Conservation (phyloP, 345 rosid species). For the Stellera chamaejasme region DNA sequence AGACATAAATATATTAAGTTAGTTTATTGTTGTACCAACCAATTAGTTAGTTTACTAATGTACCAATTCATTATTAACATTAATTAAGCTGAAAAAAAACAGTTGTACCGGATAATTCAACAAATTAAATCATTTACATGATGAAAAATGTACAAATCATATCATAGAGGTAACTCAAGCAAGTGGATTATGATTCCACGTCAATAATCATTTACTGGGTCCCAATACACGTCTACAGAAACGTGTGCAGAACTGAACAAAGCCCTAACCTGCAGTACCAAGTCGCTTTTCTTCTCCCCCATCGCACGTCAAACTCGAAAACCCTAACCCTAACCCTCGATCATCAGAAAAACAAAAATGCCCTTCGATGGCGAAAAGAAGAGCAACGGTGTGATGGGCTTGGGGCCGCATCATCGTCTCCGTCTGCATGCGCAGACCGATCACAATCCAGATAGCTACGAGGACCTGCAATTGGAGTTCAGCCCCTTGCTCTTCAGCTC, state of each 20-base stretch:
- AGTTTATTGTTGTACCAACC: too few species aligned
- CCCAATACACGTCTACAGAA: too few species aligned
- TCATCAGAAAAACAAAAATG: conserved; percentile 14
- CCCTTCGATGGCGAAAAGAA: conserved; percentile 25
- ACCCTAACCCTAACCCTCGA: not conserved
- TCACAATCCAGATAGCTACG: conserved; percentile 73
- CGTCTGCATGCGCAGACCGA: conserved; percentile 48
- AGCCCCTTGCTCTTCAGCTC: conserved; percentile 71
- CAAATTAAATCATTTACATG: too few species aligned
- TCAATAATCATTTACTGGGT: too few species aligned
- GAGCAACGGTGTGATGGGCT: conserved; percentile 27
- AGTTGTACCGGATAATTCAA: too few species aligned
- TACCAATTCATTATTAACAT: too few species aligned
- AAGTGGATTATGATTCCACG: too few species aligned
- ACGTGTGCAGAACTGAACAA: not conserved
- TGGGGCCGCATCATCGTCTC: conserved; percentile 29
- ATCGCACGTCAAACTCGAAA: not conserved
- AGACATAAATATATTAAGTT: too few species aligned
- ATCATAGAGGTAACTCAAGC: too few species aligned
- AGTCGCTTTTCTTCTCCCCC: not conserved
- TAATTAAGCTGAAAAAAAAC: too few species aligned
- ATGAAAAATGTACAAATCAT: too few species aligned
- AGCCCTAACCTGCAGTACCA: conserved; percentile 8
- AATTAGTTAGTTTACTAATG: too few species aligned
- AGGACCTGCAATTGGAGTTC: conserved; percentile 61